Percentiles rank a stretch among this genome's conserved stretches.
Evolutionary conservation across 2,329 filamentous ascomycete species (phyloP).

Genomic region (Monilinia laxa): DNA sequence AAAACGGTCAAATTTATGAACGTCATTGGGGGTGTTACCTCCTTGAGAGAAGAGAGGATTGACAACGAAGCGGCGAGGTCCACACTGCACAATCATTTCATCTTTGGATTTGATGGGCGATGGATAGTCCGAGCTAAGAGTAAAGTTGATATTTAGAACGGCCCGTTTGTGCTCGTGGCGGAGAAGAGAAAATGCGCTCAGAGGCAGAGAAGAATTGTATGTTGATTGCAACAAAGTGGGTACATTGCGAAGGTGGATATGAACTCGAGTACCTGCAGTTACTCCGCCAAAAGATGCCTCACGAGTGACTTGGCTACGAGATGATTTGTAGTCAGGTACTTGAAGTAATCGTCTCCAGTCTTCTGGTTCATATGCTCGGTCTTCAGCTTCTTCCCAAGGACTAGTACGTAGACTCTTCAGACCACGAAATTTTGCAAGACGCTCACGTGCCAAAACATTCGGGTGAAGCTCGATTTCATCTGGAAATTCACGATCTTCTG

Average conservation of each 20-base stretch:
- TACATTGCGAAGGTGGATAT: conserved; percentile 68
- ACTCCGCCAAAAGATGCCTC: conserved; percentile 91
- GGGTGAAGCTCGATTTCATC: conserved; percentile 96
- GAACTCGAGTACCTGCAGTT: conserved; percentile 76
- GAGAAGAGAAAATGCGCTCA: conserved; percentile 81
- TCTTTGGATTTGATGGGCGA: conserved; percentile 86
- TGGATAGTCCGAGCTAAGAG: conserved; percentile 73
- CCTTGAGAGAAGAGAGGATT: conserved; percentile 86
- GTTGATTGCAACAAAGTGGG: conserved; percentile 54
- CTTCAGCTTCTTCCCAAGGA: conserved; percentile 85
- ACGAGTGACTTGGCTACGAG: conserved; percentile 71
- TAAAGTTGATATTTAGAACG: conserved; percentile 84
- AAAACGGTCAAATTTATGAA: conserved; percentile 94
- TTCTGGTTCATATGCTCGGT: conserved; percentile 81
- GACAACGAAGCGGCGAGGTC: conserved; percentile 80
- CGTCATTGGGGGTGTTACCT: conserved; percentile 92
- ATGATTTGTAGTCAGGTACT: conserved; percentile 84
- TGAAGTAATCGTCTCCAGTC: conserved; percentile 86
- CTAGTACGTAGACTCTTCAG: conserved; percentile 89
- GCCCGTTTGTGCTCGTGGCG: conserved; percentile 95
- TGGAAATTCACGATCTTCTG: conserved; percentile 92
- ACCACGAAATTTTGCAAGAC: conserved; percentile 82
- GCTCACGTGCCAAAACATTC: conserved; percentile 79
- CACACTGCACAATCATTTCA: conserved; percentile 87
- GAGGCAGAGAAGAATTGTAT: conserved; percentile 56